Conservation (phyloP, 805 yeast genomes). For the Ogataea kodamae region DNA sequence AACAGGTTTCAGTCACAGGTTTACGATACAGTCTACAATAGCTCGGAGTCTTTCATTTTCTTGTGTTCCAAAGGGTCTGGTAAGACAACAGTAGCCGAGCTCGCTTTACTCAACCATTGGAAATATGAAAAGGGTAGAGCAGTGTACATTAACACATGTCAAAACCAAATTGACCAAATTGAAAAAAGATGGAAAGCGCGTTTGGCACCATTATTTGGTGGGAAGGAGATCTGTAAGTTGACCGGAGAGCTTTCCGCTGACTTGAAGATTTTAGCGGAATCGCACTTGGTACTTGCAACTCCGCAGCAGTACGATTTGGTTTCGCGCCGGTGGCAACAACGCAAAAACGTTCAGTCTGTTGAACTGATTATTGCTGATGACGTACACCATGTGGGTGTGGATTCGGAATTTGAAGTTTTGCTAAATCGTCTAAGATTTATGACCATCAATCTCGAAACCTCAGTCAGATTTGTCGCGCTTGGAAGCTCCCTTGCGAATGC, state of each 20-base stretch:
- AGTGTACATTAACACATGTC: slow-evolving; percentile 65
- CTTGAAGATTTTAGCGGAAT: slow-evolving; percentile 48
- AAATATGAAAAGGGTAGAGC: slow-evolving; percentile 63
- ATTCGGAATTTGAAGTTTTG: slow-evolving; percentile 56
- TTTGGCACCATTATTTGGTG: slow-evolving; percentile 49
- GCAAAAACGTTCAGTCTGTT: slow-evolving; percentile 64
- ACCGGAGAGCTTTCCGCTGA: slow-evolving; percentile 57
- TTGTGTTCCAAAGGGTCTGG: slow-evolving; percentile 79
- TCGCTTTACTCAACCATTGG: slow-evolving; percentile 75
- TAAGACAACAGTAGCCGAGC: slow-evolving; percentile 65
- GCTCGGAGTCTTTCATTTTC: slow-evolving; percentile 52
- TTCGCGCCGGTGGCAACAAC: slow-evolving; percentile 79
- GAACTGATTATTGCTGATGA: slow-evolving; percentile 73
- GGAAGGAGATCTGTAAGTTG: slow-evolving; percentile 53
- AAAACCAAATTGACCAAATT: slow-evolving; percentile 49
- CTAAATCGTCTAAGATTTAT: slow-evolving; percentile 72
- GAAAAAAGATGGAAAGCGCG: slow-evolving; percentile 50
- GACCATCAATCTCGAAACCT: slow-evolving; percentile 56
- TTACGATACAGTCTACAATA: slow-evolving; percentile 54
- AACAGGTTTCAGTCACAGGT: slow-evolving; percentile 74
- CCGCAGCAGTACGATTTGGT: slow-evolving; percentile 73
- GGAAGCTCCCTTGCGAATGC: slow-evolving; percentile 70
- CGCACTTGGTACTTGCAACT: slow-evolving; percentile 72
- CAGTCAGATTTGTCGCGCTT: slow-evolving; percentile 64
- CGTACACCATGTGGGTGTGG: slow-evolving; percentile 60